phyloP scores from a whole-genome alignment of 2,329 filamentous ascomycete genomes.

The Huntiella abstrusa region DNA sequence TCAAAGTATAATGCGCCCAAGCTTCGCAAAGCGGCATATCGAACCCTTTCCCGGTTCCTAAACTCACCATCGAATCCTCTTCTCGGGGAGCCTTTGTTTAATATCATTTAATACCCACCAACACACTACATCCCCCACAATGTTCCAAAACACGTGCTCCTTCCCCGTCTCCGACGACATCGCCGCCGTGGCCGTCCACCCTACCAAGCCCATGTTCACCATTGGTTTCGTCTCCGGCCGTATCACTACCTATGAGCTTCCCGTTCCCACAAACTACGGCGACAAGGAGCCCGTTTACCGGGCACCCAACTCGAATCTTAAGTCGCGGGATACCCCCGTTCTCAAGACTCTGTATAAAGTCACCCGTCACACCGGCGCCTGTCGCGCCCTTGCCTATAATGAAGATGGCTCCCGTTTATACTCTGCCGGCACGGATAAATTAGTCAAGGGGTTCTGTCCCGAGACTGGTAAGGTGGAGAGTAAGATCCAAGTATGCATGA shows the following conservation, averaged over 20 bases:
- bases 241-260: conserved; percentile 66
- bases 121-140: conserved; percentile 19
- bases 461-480: conserved; percentile 49
- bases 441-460: conserved; percentile 40
- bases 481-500: conserved; percentile 50
- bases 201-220: conserved; percentile 63
- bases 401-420: conserved; percentile 55
- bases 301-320: conserved; percentile 22
- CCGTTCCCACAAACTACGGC: conserved; percentile 19
- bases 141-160: conserved; percentile 87
- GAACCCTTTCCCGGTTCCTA: not conserved
- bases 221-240: conserved; percentile 73
- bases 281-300: not conserved
- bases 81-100: too few species aligned
- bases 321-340: conserved; percentile 38
- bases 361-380: conserved; percentile 82
- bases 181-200: conserved; percentile 77
- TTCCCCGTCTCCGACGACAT: conserved; percentile 72
- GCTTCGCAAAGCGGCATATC: too few species aligned
- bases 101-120: not conserved
- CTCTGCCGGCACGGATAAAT: conserved; percentile 41
- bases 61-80: too few species aligned
- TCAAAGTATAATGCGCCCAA: too few species aligned
- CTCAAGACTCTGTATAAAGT: conserved; percentile 79
- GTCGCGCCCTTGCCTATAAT: conserved; percentile 60